A percentile compares a stretch with the other conserved stretches of the same genome.
phyloP scores from a whole-genome alignment of 208 protist species.

The Acanthamoeba castellanii region DNA sequence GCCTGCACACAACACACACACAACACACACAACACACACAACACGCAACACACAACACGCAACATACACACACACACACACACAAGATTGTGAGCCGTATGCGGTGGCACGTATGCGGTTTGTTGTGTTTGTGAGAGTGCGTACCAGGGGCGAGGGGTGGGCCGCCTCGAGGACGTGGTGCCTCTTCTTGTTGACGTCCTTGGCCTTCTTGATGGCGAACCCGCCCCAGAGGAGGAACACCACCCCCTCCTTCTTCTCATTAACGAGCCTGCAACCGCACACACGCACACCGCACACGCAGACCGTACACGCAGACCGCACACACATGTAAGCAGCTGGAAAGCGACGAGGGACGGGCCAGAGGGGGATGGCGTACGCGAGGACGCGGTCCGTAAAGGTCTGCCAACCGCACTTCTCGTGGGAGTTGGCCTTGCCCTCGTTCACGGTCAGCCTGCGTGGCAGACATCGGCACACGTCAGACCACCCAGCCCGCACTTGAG shows the following conservation, averaged over 20 bases:
- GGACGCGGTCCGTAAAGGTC: conserved; percentile 85
- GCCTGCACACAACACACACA: too few relatives aligned
- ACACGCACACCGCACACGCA: not conserved
- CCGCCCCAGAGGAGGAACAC: conserved; percentile 88
- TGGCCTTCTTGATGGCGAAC: conserved; percentile 83
- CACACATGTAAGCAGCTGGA: too few relatives aligned
- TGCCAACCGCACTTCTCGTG: conserved; percentile 87
- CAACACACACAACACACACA: too few relatives aligned
- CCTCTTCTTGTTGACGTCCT: conserved; percentile 68
- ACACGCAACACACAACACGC: too few relatives aligned
- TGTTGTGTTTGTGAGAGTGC: not conserved
- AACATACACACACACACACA: not conserved
- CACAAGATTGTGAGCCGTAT: too few relatives aligned
- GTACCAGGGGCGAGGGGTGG: conserved; percentile 24
- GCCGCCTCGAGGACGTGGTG: conserved; percentile 39
- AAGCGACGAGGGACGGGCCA: not conserved
- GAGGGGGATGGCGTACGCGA: conserved; percentile 71
- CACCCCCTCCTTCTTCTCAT: conserved; percentile 55
- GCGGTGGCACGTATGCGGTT: too few relatives aligned
- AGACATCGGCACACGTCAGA: not conserved
- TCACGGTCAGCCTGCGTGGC: conserved; percentile 38
- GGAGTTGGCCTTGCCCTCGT: conserved; percentile 74
- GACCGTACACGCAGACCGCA: not conserved
- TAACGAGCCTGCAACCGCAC: not conserved
- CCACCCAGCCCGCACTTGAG: too few relatives aligned